Evolutionary conservation across 2,329 filamentous ascomycete genomes (phyloP).

Genomic region (Fusarium sp.): DNA sequence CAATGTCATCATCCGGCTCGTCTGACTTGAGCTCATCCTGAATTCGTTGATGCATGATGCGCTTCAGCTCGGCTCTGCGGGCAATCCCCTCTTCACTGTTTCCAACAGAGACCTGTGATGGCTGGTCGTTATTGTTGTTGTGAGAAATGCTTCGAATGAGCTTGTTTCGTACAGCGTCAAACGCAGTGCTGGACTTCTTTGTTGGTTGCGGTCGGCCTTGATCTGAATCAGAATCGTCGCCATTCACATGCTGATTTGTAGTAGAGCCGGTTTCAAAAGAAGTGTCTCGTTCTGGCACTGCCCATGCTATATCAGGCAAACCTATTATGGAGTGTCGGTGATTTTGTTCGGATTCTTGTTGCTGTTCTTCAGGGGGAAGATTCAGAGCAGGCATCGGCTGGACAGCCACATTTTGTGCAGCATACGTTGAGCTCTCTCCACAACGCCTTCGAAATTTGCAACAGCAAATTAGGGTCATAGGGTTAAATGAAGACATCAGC

Average conservation of each 20-base stretch:
- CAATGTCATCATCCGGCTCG: constrained; percentile 54
- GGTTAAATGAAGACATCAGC: neutral
- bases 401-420: constrained; percentile 10
- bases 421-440: neutral
- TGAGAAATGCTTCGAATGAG: constrained; percentile 63
- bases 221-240: constrained; percentile 59
- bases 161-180: constrained; percentile 61
- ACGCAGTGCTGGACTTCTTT: constrained; percentile 55
- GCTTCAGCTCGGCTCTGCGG: constrained; percentile 67
- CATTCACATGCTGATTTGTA: constrained; percentile 48
- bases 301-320: constrained; percentile 31
- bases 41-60: constrained; percentile 69
- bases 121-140: constrained; percentile 57
- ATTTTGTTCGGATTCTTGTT: neutral
- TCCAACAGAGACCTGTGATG: constrained; percentile 58
- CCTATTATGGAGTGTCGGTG: constrained; percentile 26
- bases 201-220: constrained; percentile 46
- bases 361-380: neutral
- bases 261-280: constrained; percentile 10
- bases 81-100: constrained; percentile 67
- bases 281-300: constrained; percentile 6
- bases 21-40: constrained; percentile 68
- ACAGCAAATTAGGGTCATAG: constrained; percentile 46
- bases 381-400: neutral
- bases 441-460: constrained; percentile 33